A percentile compares a stretch with the other conserved stretches of the same genome.
Conservation (phyloP, 2,329 filamentous ascomycete species). For the Hansfordia pulvinata region DNA sequence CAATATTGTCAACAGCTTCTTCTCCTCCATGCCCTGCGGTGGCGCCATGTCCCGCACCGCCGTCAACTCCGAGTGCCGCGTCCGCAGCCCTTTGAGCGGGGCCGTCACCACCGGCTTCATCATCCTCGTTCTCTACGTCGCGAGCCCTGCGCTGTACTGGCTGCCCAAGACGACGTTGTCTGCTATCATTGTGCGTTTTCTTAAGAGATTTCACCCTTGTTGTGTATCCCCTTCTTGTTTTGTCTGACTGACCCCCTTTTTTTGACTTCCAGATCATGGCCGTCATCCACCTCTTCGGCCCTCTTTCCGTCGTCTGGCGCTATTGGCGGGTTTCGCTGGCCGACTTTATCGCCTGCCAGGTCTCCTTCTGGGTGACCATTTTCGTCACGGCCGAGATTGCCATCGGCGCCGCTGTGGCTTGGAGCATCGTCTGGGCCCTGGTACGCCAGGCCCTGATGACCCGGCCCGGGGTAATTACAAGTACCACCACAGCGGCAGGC, state of each 20-base stretch:
- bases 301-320: slow-evolving; percentile 43
- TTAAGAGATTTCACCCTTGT: background rate
- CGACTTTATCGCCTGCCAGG: slow-evolving; percentile 49
- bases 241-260: slow-evolving; percentile 2
- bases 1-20: slow-evolving; percentile 52
- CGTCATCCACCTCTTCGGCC: slow-evolving; percentile 46
- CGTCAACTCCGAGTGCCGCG: slow-evolving; percentile 51
- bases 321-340: slow-evolving; percentile 53
- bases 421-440: slow-evolving; percentile 48
- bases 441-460: slow-evolving; percentile 39
- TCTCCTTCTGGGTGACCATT: slow-evolving; percentile 50
- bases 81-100: slow-evolving; percentile 47
- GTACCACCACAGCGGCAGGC: slow-evolving; percentile 13
- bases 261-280: slow-evolving; percentile 35
- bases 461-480: slow-evolving; percentile 18
- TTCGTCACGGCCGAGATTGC: slow-evolving; percentile 47
- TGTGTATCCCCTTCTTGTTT: background rate
- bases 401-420: slow-evolving; percentile 44
- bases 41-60: slow-evolving; percentile 56
- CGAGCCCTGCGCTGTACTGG: slow-evolving; percentile 49
- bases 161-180: slow-evolving; percentile 53
- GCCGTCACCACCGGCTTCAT: slow-evolving; percentile 47
- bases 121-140: slow-evolving; percentile 45
- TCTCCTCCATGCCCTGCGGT: slow-evolving; percentile 48
- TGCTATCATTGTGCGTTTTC: slow-evolving; percentile 41